Evolutionary conservation across 2,329 filamentous ascomycete species (phyloP).

Genomic region (Karstenula rhodostoma): DNA sequence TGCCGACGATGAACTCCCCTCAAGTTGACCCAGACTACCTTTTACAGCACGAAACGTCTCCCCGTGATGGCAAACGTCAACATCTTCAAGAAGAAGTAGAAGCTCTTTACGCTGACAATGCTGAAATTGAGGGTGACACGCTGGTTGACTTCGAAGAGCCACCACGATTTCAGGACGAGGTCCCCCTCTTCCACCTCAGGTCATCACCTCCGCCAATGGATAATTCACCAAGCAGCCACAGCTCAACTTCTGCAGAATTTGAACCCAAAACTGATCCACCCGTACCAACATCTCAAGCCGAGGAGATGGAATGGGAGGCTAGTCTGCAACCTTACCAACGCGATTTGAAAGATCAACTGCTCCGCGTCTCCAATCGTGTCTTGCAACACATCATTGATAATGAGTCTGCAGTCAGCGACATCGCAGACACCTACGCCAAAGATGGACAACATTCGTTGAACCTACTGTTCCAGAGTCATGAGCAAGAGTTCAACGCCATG

Average conservation of each 20-base stretch:
- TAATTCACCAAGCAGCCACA: conserved; percentile 34
- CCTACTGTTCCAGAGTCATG: conserved; percentile 52
- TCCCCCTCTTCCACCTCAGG: conserved; percentile 23
- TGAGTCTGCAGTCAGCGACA: conserved; percentile 54
- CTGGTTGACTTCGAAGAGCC: conserved; percentile 29
- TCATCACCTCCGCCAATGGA: conserved; percentile 34
- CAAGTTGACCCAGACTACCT: too few relatives aligned
- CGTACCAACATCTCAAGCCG: conserved; percentile 31
- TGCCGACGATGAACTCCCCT: too few relatives aligned
- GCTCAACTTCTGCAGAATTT: conserved; percentile 35
- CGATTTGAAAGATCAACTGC: conserved; percentile 48
- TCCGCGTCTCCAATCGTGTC: conserved; percentile 54
- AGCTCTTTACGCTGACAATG: background rate
- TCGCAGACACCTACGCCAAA: conserved; percentile 54
- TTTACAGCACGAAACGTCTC: background rate
- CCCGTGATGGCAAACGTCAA: background rate
- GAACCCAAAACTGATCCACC: conserved; percentile 27
- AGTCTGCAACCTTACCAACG: conserved; percentile 51
- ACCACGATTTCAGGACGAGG: conserved; percentile 15
- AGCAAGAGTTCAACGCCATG: conserved; percentile 44
- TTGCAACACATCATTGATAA: conserved; percentile 57
- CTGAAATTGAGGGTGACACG: conserved; percentile 31
- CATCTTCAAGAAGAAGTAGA: background rate
- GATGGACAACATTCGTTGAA: conserved; percentile 56
- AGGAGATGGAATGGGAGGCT: conserved; percentile 50